These are phyloP conservation scores for Candida nonsorbophila DNA, from an alignment of 805 yeast species.

Conservation along the genomic window DNA sequence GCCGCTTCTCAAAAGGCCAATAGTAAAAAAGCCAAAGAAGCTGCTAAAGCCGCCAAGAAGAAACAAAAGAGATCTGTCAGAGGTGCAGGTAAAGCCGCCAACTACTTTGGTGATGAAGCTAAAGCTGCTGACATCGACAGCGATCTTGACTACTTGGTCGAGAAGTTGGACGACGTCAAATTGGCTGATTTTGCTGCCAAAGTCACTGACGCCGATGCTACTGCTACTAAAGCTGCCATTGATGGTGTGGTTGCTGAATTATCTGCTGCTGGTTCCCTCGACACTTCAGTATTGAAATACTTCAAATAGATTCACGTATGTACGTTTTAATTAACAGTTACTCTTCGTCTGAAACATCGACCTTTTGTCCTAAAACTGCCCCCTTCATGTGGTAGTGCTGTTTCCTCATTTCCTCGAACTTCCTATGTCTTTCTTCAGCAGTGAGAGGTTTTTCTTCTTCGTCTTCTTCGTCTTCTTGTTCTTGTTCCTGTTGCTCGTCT, in stretches of 20 bases:
- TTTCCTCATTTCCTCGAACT: conserved; percentile 76
- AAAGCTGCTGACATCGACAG: conserved; percentile 65
- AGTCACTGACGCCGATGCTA: conserved; percentile 51
- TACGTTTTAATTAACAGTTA: no score
- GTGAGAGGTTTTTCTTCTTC: conserved; percentile 32
- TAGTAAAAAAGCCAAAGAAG: conserved; percentile 82
- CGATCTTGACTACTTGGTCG: conserved; percentile 77
- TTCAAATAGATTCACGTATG: no score
- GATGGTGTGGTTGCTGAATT: conserved; percentile 50
- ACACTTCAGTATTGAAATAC: conserved; percentile 50
- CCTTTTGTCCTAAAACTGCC: conserved; percentile 36
- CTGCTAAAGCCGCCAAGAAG: conserved; percentile 97
- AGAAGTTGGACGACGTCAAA: conserved; percentile 72
- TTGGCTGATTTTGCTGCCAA: conserved; percentile 70
- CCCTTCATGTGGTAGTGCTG: conserved; percentile 67
- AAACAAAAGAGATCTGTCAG: conserved; percentile 90
- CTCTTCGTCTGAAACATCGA: conserved; percentile 20
- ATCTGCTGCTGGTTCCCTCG: conserved; percentile 49
- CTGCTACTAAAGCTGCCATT: conserved; percentile 56
- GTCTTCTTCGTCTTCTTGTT: conserved; percentile 32
- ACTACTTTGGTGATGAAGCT: conserved; percentile 76
- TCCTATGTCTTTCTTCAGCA: conserved; percentile 57
- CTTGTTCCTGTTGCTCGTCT: conserved; percentile 19
- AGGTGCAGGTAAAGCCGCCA: conserved; percentile 73
- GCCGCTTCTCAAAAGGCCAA: conserved; percentile 55